Base-by-base conservation (phyloP, 129 eudicot genomes). In the Chrysanthemum makinoi region DNA sequence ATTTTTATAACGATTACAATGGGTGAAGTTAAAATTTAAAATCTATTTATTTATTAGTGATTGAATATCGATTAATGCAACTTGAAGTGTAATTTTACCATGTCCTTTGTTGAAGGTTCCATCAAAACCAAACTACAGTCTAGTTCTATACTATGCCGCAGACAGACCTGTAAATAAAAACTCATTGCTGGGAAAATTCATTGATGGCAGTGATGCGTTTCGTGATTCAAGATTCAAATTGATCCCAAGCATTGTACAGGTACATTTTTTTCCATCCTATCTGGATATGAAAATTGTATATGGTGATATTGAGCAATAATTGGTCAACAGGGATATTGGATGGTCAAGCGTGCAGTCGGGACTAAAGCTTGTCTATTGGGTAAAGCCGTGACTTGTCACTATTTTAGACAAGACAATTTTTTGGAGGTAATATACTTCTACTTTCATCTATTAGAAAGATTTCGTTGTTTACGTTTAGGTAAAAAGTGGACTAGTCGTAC, bases 321-420 rank as follows among this genome's bases (percentile, higher is more conserved):
- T 62, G 68, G 72, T 74, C 60, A 13, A 77, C 85, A 94, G 99
- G 99, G 99, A 55, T 95, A 95, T 81, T 95, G 99, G 99, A 95
- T 95, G 99, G 99, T 95, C 61, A 95, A 95, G 77, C 99, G 99
- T 70, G 99, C 99, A 2, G 99, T 95, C 47, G 99, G 99, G 67
- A 74, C 97, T 53, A 90, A 90, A 85, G 97, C 99, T 65, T 95
- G 99, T 80, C 83, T 90, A 44, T 70, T 95, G 80, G 99, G 96
- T 30, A 95, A 95, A 82, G 97, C 97, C 13, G 96, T 95, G 48
- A 88, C 99, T 44, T 95, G 99, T 81, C 80, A 75, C 35, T 95
- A 95, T 81, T 70, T 88, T 48, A 82, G 99, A 75, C 96, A 84
- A 81, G 99, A 95, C 76, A 95, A 95, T 49, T 95, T 90, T 82